Evolutionary conservation across 441 rosid genomes (phyloP), one percentile per base, ranked within the genome.

Genomic region (Melastoma candidum): DNA sequence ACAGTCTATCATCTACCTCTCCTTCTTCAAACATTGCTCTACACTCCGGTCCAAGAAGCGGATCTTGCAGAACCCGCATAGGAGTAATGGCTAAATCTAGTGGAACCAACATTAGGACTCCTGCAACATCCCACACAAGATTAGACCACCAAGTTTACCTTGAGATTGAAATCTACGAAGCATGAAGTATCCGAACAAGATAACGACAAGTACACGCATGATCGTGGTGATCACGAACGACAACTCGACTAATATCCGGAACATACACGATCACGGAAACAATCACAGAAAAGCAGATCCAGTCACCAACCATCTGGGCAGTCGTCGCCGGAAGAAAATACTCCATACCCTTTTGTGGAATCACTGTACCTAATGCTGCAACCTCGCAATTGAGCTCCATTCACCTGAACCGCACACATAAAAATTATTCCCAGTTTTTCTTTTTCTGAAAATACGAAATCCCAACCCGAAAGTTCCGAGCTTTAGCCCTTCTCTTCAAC

Each of bases 61-160:
- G 89, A 62, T 90, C 98, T 74, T 90, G 93, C 69, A 90, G 71
- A 26, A 87, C 98, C 56, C 95, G 83, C 98, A 90, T 90, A 1
- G 98, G 98, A 44, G 98, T 87, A 61, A 90, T 87, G 22, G 90
- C 88, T 64, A 90, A 74, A 72, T 79, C 76, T 48, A 87, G 80
- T 7, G 96, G 95, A 76, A 83, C 93, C 63, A 80, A 83, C 12
- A 90, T 63, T 55, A 85, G 64, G 53, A 85, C 78, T 50, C 88
- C 98, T 84, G 87, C 59, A 32, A 57, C 39, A 24, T 48, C 53
- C 52, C 46, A 48, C 25, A 56, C 45, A 12, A 26, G 2, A 47
- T 26, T 41, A 29, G 36, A 24, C 47, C 53, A 51, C 46, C 54
- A 25, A 56, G 26, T 8, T 11, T 6, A 47, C 17, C 13, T 44